These are phyloP conservation scores for Rasamsonia emersonii DNA, from an alignment of 2,329 filamentous ascomycete genomes.

Conservation along the genomic window DNA sequence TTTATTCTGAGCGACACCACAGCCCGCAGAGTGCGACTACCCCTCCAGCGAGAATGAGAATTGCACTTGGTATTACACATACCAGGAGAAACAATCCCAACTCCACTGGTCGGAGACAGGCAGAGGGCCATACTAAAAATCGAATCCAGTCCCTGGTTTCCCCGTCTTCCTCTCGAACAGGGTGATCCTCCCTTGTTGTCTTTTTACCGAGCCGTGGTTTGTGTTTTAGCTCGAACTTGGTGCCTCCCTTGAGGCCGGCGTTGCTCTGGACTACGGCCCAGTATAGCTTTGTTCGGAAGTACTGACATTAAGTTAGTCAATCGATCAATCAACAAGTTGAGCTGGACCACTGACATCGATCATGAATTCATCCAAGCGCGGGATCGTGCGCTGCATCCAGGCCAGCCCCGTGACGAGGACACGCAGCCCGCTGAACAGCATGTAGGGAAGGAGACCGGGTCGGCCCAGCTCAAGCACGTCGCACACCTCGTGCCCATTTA, in stretches of 20 bases:
- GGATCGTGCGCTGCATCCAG: constrained; percentile 16
- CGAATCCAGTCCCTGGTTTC: too few relatives aligned
- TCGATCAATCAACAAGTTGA: background rate
- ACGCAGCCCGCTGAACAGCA: constrained; percentile 14
- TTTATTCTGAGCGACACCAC: too few relatives aligned
- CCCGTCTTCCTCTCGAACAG: too few relatives aligned
- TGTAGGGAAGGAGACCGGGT: constrained; percentile 16
- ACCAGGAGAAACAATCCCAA: too few relatives aligned
- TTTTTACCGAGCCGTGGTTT: constrained; percentile 14
- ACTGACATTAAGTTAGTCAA: constrained; percentile 4
- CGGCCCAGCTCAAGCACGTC: constrained; percentile 25
- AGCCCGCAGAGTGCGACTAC: too few relatives aligned
- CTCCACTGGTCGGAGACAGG: too few relatives aligned
- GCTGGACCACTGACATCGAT: constrained; percentile 13
- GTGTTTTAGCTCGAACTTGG: constrained; percentile 27
- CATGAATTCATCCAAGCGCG: constrained; percentile 16
- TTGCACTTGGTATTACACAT: too few relatives aligned
- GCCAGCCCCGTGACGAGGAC: constrained; percentile 23
- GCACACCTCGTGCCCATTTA: constrained; percentile 33
- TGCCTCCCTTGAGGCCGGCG: constrained; percentile 12
- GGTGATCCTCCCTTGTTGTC: too few relatives aligned
- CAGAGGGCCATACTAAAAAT: too few relatives aligned
- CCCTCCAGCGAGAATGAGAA: too few relatives aligned
- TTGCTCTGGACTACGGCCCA: constrained; percentile 21
- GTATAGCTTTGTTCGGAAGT: constrained; percentile 16